These are phyloP conservation scores for Pyrrhoderma lamaoense DNA, from an alignment of 1,284 basidiomycete species.

Conservation along the genomic window DNA sequence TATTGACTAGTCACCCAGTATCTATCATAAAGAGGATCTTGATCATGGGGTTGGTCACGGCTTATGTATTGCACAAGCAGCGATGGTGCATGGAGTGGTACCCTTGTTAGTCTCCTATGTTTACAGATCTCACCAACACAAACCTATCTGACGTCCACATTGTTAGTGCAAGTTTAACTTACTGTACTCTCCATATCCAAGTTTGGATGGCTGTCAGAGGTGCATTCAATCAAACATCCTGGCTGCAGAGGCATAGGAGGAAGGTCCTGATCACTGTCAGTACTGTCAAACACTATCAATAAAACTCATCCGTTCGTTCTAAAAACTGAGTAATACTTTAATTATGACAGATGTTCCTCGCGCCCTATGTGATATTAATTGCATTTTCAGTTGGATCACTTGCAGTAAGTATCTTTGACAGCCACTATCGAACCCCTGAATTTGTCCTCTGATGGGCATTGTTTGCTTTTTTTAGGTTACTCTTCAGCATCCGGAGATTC, in stretches of 20 bases:
- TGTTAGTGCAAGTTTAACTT: slow-evolving; percentile 4
- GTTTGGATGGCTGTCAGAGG: slow-evolving; percentile 13
- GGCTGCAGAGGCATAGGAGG: slow-evolving; percentile 8
- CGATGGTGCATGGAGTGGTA: slow-evolving; percentile 16
- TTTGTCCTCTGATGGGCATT: too few relatives aligned
- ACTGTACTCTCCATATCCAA: slow-evolving; percentile 15
- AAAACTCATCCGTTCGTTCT: not conserved
- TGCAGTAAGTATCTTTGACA: slow-evolving; percentile 2
- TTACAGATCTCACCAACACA: too few relatives aligned
- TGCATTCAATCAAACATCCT: slow-evolving; percentile 5
- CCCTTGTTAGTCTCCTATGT: slow-evolving; percentile 10
- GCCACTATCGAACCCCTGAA: not conserved
- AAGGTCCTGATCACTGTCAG: slow-evolving; percentile 6
- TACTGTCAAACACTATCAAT: not conserved
- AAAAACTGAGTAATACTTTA: not conserved
- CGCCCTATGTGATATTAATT: slow-evolving; percentile 12
- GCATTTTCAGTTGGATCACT: slow-evolving; percentile 10
- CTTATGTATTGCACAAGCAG: slow-evolving; percentile 13
- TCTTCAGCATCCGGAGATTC: slow-evolving; percentile 6
- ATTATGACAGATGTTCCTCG: slow-evolving; percentile 10
- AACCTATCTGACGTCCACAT: not conserved
- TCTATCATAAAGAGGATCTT: slow-evolving; percentile 12
- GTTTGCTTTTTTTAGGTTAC: not conserved
- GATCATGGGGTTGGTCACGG: slow-evolving; percentile 1
- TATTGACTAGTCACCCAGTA: too few relatives aligned